phyloP scores from a whole-genome alignment of 2,329 filamentous ascomycete genomes.

The Drechslerella dactyloides region DNA sequence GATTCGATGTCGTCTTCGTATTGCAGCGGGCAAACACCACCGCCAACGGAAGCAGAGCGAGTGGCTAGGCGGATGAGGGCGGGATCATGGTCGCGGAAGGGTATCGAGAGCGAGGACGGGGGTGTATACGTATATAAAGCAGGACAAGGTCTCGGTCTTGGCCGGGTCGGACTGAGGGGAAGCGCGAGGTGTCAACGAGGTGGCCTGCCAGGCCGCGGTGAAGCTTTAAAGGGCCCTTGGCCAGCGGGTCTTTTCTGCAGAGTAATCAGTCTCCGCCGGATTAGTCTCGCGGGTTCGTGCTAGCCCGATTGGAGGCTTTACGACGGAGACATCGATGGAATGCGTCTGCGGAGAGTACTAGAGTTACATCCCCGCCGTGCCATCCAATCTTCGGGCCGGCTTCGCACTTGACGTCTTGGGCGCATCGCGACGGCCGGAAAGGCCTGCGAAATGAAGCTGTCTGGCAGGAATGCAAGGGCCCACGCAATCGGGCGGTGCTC shows the following conservation, averaged over 20 bases:
- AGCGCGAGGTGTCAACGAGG: not conserved
- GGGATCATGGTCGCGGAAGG: not conserved
- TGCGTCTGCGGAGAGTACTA: too few relatives aligned
- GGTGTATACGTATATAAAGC: not conserved
- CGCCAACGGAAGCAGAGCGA: not conserved
- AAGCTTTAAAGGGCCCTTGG: too few relatives aligned
- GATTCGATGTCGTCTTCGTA: not conserved
- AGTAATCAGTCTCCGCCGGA: too few relatives aligned
- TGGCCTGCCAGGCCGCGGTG: not conserved
- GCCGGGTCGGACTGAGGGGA: not conserved
- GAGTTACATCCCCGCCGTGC: not conserved
- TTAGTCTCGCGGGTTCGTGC: too few relatives aligned
- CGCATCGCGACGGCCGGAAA: not conserved
- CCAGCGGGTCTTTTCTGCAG: too few relatives aligned
- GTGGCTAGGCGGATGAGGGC: not conserved
- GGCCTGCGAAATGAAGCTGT: not conserved
- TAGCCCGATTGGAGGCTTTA: too few relatives aligned
- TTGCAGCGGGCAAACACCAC: not conserved
- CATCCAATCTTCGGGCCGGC: not conserved
- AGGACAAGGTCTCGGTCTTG: not conserved
- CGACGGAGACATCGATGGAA: too few relatives aligned
- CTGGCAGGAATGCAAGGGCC: conserved; percentile 26
- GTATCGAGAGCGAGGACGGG: not conserved
- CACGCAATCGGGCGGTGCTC: conserved; percentile 42
- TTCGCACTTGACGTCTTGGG: conserved; percentile 10